phyloP scores from a whole-genome alignment of 2,329 filamentous ascomycete species.

The Chaetothyriales sp. region DNA sequence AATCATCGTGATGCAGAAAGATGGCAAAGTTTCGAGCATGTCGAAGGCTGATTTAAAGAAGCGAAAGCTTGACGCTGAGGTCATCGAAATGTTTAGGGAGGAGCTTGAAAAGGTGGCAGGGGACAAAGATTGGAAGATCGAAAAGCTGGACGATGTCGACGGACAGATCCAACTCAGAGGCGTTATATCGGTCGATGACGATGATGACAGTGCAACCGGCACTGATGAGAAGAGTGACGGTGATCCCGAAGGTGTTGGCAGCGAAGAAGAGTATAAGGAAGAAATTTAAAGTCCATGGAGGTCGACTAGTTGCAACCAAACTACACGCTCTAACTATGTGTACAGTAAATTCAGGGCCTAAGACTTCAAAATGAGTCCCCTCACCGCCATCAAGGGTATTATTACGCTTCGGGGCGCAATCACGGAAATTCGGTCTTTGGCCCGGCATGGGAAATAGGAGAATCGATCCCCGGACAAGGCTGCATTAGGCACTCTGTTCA shows the following conservation, averaged over 20 bases:
- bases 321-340: too few relatives aligned
- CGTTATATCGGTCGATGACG: slow-evolving; percentile 48
- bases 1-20: slow-evolving; percentile 42
- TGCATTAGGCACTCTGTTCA: too few relatives aligned
- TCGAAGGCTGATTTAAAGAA: slow-evolving; percentile 54
- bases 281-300: slow-evolving; percentile 19
- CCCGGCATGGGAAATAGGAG: too few relatives aligned
- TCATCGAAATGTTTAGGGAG: slow-evolving; percentile 55
- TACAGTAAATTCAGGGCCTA: too few relatives aligned
- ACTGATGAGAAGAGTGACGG: slow-evolving; percentile 19
- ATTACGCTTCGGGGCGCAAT: too few relatives aligned
- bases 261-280: slow-evolving; percentile 29
- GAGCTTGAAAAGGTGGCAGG: slow-evolving; percentile 56
- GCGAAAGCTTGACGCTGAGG: slow-evolving; percentile 51
- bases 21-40: slow-evolving; percentile 48
- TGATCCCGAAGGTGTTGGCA: slow-evolving; percentile 20
- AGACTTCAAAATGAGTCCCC: too few relatives aligned
- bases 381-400: too few relatives aligned
- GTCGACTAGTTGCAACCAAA: neutral
- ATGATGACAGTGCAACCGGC: slow-evolving; percentile 29
- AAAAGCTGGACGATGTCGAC: slow-evolving; percentile 55
- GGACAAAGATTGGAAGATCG: slow-evolving; percentile 64
- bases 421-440: too few relatives aligned
- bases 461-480: too few relatives aligned
- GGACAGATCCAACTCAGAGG: slow-evolving; percentile 54